These are phyloP conservation scores for Picochlorum sp. DNA, from an alignment of 139 green algal genomes.

Conservation along the genomic window DNA sequence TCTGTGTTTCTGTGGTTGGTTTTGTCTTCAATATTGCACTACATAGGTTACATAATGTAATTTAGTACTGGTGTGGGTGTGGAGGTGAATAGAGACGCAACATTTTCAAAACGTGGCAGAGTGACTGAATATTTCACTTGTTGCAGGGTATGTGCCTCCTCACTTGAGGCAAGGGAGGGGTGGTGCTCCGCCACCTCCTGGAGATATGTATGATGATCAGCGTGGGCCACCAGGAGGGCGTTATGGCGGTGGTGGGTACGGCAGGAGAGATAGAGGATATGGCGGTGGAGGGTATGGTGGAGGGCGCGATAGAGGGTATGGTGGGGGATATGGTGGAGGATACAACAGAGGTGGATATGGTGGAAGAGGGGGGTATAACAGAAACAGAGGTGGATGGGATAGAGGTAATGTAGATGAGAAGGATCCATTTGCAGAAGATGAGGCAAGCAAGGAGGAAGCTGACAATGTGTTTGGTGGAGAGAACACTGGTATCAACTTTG, in stretches of 20 bases:
- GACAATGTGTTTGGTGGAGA: slow-evolving; percentile 66
- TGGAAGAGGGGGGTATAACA: slow-evolving; percentile 16
- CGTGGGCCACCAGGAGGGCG: slow-evolving; percentile 13
- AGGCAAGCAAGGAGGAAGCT: slow-evolving; percentile 50
- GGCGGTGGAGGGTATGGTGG: slow-evolving; percentile 19
- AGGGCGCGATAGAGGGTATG: slow-evolving; percentile 16
- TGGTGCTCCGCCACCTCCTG: slow-evolving; percentile 4
- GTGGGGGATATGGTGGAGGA: slow-evolving; percentile 11
- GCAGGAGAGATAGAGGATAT: slow-evolving; percentile 19
- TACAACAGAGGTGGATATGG: slow-evolving; percentile 16
- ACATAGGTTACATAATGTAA: no score
- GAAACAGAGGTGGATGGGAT: slow-evolving; percentile 26
- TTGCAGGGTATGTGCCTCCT: slow-evolving; percentile 61
- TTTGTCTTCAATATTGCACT: no score
- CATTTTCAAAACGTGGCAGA: background rate
- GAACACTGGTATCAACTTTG: slow-evolving; percentile 98
- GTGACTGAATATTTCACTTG: background rate
- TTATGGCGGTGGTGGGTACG: slow-evolving; percentile 24
- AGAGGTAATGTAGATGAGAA: slow-evolving; percentile 25
- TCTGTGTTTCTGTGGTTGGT: no score
- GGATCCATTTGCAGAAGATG: slow-evolving; percentile 50
- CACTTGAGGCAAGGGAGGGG: slow-evolving; percentile 36
- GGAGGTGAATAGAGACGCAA: background rate
- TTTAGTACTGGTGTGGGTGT: no score
- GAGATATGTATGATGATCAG: slow-evolving; percentile 14